Conservation (phyloP, 2,329 filamentous ascomycete species). For the Trichoderma oligosporum region DNA sequence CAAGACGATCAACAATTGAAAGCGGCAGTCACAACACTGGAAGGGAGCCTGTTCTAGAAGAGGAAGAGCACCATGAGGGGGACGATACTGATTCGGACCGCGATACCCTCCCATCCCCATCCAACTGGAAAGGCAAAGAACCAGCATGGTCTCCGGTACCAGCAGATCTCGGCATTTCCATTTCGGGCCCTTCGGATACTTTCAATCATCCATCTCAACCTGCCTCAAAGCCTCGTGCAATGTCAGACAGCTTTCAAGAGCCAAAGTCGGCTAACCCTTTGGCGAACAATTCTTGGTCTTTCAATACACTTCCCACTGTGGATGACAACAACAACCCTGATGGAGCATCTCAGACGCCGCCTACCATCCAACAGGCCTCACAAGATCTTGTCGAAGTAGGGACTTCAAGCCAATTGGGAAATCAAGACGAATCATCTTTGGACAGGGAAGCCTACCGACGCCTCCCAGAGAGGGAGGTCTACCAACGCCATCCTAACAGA, state of each 20-base stretch:
- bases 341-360: not conserved
- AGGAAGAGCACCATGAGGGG: not conserved
- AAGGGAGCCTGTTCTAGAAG: not conserved
- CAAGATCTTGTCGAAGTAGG: not conserved
- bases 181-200: slow-evolving; percentile 18
- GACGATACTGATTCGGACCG: not conserved
- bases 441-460: not conserved
- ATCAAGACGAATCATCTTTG: not conserved
- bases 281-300: slow-evolving; percentile 60
- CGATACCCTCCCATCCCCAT: not conserved
- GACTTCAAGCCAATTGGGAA: not conserved
- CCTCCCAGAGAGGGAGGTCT: not conserved
- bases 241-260: slow-evolving; percentile 53
- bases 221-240: slow-evolving; percentile 46
- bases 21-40: slow-evolving; percentile 3
- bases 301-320: slow-evolving; percentile 41
- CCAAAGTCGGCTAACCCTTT: slow-evolving; percentile 47
- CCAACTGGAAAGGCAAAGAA: slow-evolving; percentile 29
- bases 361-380: not conserved
- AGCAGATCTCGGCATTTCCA: slow-evolving; percentile 14
- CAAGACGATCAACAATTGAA: slow-evolving; percentile 36
- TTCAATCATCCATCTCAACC: slow-evolving; percentile 18
- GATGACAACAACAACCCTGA: slow-evolving; percentile 22
- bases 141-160: slow-evolving; percentile 19
- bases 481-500: not conserved